phyloP scores from a whole-genome alignment of 441 rosid genomes.

The Eutrema salsugineum region DNA sequence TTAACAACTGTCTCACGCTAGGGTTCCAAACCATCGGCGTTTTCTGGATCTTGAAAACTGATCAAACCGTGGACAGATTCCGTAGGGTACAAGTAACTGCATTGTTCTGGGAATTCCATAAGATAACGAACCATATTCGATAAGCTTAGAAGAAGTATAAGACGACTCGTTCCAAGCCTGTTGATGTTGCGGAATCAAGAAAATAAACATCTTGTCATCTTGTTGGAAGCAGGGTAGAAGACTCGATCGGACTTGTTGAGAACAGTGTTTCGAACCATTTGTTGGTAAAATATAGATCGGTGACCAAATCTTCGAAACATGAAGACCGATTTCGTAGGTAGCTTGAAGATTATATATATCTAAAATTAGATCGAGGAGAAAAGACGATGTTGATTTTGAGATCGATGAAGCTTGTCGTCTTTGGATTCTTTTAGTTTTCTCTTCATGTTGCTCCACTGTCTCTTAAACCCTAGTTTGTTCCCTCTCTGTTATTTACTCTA shows the following conservation, averaged over 20 bases:
- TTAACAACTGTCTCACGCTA: background rate
- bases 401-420: background rate
- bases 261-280: background rate
- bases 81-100: too few relatives aligned
- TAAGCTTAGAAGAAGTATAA: too few relatives aligned
- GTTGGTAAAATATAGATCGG: background rate
- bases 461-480: too few relatives aligned
- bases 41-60: too few relatives aligned
- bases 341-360: background rate
- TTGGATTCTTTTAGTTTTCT: background rate
- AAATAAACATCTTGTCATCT: background rate
- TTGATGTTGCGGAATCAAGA: too few relatives aligned
- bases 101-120: too few relatives aligned
- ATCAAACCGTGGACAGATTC: too few relatives aligned
- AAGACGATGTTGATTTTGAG: background rate
- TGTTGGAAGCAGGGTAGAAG: background rate
- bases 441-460: background rate
- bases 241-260: background rate
- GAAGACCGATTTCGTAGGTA: background rate
- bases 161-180: too few relatives aligned
- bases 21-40: background rate
- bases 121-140: too few relatives aligned
- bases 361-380: background rate
- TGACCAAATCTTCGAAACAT: background rate
- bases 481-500: too few relatives aligned